phyloP scores from a whole-genome alignment of 345 rosid genomes.

The Rhodomyrtus tomentosa region DNA sequence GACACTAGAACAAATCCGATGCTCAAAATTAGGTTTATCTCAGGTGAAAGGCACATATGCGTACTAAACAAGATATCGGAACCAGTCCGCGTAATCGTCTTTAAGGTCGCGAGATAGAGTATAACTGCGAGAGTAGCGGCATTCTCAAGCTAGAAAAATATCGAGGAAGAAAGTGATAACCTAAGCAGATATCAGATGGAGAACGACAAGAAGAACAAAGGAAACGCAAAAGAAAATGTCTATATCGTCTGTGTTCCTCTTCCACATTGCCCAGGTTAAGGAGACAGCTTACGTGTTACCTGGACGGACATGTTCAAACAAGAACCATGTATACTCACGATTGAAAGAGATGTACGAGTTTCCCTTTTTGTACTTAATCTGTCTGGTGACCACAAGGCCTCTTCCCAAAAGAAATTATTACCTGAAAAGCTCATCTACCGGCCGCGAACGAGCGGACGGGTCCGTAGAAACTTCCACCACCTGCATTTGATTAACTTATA shows the following conservation, averaged over 20 bases:
- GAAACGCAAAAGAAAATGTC: not conserved
- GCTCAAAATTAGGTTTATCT: not conserved
- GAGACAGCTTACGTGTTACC: not conserved
- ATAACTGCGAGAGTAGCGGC: not conserved
- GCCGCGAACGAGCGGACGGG: slow-evolving; percentile 63
- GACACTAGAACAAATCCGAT: slow-evolving; percentile 21
- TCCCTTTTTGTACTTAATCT: not conserved
- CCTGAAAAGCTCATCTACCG: slow-evolving; percentile 80
- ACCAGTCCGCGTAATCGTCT: not conserved
- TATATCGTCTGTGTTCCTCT: not conserved
- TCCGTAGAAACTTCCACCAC: slow-evolving; percentile 72
- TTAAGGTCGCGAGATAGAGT: not conserved
- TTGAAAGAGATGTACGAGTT: not conserved
- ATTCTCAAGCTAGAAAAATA: not conserved
- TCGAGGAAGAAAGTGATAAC: not conserved
- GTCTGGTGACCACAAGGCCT: not conserved
- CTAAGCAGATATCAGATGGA: not conserved
- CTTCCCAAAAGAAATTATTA: slow-evolving; percentile 2
- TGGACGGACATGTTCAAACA: not conserved
- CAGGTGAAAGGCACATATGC: not conserved
- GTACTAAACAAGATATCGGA: not conserved
- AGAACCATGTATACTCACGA: not conserved
- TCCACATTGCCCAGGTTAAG: not conserved
- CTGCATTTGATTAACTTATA: slow-evolving; percentile 15
- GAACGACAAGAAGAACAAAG: not conserved